Evolutionary conservation across 306 rosid genomes (phyloP).

Genomic region (Cucurbita argyrosperma): DNA sequence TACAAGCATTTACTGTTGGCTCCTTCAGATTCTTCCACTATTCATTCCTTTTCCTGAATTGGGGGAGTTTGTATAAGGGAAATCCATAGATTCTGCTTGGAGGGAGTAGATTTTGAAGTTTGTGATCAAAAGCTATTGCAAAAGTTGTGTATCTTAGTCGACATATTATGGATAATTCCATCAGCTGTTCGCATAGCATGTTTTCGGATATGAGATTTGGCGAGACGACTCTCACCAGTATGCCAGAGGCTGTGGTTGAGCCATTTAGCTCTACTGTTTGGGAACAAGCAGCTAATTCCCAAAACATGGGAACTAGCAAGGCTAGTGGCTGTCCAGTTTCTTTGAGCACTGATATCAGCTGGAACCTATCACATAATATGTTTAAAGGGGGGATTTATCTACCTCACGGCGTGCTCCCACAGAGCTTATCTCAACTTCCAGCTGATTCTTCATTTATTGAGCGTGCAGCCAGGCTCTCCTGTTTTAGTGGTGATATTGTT

Average conservation of each 20-base stretch:
- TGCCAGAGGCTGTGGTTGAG: conserved; percentile 55
- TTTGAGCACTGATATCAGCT: conserved; percentile 38
- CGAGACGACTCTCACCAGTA: conserved; percentile 32
- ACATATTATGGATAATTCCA: conserved; percentile 41
- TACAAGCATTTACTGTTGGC: not conserved
- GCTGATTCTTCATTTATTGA: conserved; percentile 78
- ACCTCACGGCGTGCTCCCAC: conserved; percentile 40
- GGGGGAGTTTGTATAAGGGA: not conserved
- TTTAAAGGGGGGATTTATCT: conserved; percentile 37
- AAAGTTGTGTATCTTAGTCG: conserved; percentile 3
- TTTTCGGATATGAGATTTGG: conserved; percentile 63
- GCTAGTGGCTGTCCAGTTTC: conserved; percentile 28
- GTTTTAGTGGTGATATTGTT: conserved; percentile 48
- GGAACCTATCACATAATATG: conserved; percentile 32
- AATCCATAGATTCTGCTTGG: not conserved
- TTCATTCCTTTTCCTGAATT: not conserved
- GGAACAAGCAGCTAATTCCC: conserved; percentile 50
- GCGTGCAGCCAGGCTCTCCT: conserved; percentile 77
- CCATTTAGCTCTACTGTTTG: conserved; percentile 46
- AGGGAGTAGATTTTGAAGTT: not conserved
- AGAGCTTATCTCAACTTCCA: conserved; percentile 70
- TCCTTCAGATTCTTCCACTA: not conserved
- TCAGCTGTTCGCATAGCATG: conserved; percentile 42
- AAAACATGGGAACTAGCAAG: conserved; percentile 52
- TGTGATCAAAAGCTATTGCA: conserved; percentile 4